Evolutionary conservation across 2,329 filamentous ascomycete species (phyloP).

Genomic region (Juglanconis sp.): DNA sequence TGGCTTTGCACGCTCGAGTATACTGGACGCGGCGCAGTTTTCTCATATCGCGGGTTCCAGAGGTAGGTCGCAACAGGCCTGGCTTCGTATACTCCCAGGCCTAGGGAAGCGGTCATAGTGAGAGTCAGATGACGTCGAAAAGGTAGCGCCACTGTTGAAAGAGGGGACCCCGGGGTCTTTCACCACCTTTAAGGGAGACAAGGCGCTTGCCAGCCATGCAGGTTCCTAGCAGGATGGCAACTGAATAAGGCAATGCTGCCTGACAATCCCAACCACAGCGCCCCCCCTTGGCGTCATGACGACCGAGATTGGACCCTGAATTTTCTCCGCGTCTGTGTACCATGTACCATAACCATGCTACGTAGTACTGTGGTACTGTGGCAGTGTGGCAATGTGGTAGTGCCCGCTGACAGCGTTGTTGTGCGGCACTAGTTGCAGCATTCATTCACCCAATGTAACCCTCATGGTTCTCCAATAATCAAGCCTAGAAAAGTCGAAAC

Average conservation of each 20-base stretch:
- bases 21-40: too few relatives aligned
- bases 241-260: constrained; percentile 18
- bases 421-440: too few relatives aligned
- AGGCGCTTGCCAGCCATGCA: not conserved
- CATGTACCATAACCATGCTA: too few relatives aligned
- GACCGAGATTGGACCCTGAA: not conserved
- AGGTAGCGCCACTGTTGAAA: not conserved
- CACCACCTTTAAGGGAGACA: not conserved
- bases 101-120: not conserved
- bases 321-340: not conserved
- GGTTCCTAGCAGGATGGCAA: not conserved
- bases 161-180: not conserved
- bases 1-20: too few relatives aligned
- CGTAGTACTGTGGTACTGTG: too few relatives aligned
- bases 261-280: constrained; percentile 10
- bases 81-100: constrained; percentile 1
- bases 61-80: not conserved
- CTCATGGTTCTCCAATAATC: too few relatives aligned
- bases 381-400: too few relatives aligned
- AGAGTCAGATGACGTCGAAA: not conserved
- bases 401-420: too few relatives aligned
- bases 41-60: not conserved
- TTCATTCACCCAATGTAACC: too few relatives aligned
- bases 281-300: not conserved
- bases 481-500: too few relatives aligned